Evolutionary conservation across 495 filamentous ascomycete genomes (phyloP).

Genomic region (Parachaetomium inaequale): DNA sequence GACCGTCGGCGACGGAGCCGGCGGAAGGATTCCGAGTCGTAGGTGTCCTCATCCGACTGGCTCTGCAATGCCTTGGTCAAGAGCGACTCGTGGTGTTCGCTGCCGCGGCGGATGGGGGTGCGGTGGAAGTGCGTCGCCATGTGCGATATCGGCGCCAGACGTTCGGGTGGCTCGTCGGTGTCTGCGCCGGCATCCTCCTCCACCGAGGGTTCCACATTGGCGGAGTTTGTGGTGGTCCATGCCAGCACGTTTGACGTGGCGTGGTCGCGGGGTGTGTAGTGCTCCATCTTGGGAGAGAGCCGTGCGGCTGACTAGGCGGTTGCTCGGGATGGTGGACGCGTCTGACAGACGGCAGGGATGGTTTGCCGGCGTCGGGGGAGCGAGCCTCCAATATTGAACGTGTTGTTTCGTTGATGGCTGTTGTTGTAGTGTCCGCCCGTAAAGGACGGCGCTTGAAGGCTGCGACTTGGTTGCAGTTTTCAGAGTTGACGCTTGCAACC

Average conservation of each 20-base stretch:
- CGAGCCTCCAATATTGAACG: background rate
- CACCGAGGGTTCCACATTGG: conserved; percentile 41
- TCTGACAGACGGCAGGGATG: conserved; percentile 4
- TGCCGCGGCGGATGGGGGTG: conserved; percentile 38
- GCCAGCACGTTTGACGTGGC: conserved; percentile 41
- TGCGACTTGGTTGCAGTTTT: conserved; percentile 28
- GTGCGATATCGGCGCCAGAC: conserved; percentile 14
- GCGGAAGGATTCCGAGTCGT: conserved; percentile 23
- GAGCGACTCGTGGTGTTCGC: conserved; percentile 64
- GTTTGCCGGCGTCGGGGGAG: background rate
- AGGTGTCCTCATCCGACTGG: conserved; percentile 53
- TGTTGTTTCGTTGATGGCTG: conserved; percentile 11
- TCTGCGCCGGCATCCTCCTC: conserved; percentile 40
- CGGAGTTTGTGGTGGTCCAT: conserved; percentile 39
- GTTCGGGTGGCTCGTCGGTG: conserved; percentile 36
- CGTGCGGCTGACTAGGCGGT: conserved; percentile 3
- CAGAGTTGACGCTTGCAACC: conserved; percentile 25
- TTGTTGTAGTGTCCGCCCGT: conserved; percentile 9
- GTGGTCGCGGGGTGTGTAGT: conserved; percentile 37
- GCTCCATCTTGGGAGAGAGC: conserved; percentile 35
- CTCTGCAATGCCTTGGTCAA: conserved; percentile 74
- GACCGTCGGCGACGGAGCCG: conserved; percentile 54
- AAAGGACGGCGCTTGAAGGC: conserved; percentile 12
- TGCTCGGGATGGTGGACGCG: background rate
- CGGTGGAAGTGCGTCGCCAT: conserved; percentile 40